Evolutionary conservation across 1,284 basidiomycete species (phyloP), one percentile per base, ranked within the genome.

Genomic region (Leccinum pachyderme): DNA sequence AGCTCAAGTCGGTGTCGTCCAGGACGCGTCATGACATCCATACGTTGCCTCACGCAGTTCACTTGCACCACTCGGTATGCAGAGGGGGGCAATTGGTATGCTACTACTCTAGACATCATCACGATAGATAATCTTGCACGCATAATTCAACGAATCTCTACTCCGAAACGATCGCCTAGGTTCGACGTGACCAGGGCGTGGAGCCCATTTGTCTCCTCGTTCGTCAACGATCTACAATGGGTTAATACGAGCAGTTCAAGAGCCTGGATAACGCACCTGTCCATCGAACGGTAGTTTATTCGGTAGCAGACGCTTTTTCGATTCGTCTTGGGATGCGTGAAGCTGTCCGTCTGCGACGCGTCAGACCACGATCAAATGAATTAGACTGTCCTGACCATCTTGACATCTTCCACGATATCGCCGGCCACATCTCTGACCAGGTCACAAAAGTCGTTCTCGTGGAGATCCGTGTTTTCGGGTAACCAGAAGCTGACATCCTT

Each of bases 361-460:
- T 61, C 58, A 65, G 52, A 52, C 47, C n/a, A 47, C 45, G 25
- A 25, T 25, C 37, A 18, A 24, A 22, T n/a, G 45, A 39, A 35
- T 18, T 2, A 48, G 51, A 44, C 54, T 27, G 33, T 4, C 71
- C 81, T 65, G 62, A 91, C 94, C 76, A 89, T 80, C 66, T 89
- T 83, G 5, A 99, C 95, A 61, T 92, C 89, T 70, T 99, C 96
- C 0, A 90, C 93, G 53, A 96, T 66, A 71, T 98, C 95, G 1
- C 94, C 95, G 0, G 92, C 95, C 7, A 89, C 81, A 63, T 98
- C 95, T 50, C 97, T 80, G 6, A 99, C 90, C 47, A 96, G 80
- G 71, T 99, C 97, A 71, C 92, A 98, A 66, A 98, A 90, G 72
- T 99, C 97, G 68, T 99, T 98, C 62, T 98, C 94, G 70, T 98